Evolutionary conservation across 371 early-diverging fungal species (phyloP).

Genomic region (Lichtheimia corymbifera): DNA sequence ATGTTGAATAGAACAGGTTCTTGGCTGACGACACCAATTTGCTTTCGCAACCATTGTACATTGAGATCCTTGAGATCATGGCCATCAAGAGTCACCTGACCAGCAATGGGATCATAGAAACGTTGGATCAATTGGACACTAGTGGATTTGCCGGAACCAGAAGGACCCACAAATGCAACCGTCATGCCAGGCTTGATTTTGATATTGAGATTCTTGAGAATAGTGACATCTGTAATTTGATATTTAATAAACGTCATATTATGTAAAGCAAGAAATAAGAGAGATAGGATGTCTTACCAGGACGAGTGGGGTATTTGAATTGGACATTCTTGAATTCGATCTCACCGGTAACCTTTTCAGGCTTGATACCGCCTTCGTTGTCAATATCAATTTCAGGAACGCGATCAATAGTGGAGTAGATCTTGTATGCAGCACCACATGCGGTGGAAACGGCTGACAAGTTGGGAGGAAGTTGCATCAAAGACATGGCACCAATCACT

Average conservation of each 20-base stretch:
- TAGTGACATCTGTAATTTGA: slow-evolving; percentile 49
- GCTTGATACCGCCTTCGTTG: slow-evolving; percentile 54
- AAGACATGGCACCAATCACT: slow-evolving; percentile 50
- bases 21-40: slow-evolving; percentile 84
- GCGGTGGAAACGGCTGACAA: slow-evolving; percentile 62
- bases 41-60: slow-evolving; percentile 62
- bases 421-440: slow-evolving; percentile 64
- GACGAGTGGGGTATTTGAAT: slow-evolving; percentile 79
- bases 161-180: slow-evolving; percentile 75
- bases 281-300: slow-evolving; percentile 58
- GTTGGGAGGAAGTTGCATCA: slow-evolving; percentile 51
- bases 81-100: slow-evolving; percentile 65
- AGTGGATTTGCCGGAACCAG: slow-evolving; percentile 77
- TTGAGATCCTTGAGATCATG: slow-evolving; percentile 62
- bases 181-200: slow-evolving; percentile 73
- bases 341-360: slow-evolving; percentile 54
- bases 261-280: slow-evolving; percentile 24
- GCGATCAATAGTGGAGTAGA: slow-evolving; percentile 82
- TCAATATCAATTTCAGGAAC: slow-evolving; percentile 65
- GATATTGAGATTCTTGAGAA: slow-evolving; percentile 63
- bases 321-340: slow-evolving; percentile 74
- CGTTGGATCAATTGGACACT: slow-evolving; percentile 83
- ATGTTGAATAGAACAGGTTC: slow-evolving; percentile 84
- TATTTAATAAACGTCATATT: background rate
- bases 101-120: slow-evolving; percentile 75